These are phyloP conservation scores for Pythium inflatum DNA, from an alignment of 352 stramenopile species.

Conservation along the genomic window DNA sequence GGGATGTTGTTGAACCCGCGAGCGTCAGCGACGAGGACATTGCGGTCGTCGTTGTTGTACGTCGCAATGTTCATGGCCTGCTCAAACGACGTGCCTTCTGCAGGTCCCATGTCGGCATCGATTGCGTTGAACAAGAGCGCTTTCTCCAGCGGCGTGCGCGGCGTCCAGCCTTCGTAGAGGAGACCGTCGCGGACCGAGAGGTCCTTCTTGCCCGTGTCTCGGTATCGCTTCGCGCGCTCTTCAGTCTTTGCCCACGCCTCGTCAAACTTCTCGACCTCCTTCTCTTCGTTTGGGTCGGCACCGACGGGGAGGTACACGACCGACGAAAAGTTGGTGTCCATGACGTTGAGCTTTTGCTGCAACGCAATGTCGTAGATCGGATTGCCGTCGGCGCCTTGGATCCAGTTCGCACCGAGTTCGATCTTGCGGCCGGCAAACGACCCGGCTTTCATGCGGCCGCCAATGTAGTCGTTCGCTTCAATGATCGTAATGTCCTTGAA, in stretches of 20 bases:
- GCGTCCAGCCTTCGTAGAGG: slow-evolving; percentile 11
- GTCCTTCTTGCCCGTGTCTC: slow-evolving; percentile 14
- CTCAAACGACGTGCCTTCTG: slow-evolving; percentile 13
- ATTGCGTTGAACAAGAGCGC: slow-evolving; percentile 10
- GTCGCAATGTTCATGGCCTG: slow-evolving; percentile 11
- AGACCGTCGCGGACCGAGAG: neutral
- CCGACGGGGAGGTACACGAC: slow-evolving; percentile 2
- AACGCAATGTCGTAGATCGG: slow-evolving; percentile 13
- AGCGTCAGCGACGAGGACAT: slow-evolving; percentile 2
- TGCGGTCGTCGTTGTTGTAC: slow-evolving; percentile 10
- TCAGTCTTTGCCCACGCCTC: slow-evolving; percentile 3
- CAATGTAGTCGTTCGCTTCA: slow-evolving; percentile 23
- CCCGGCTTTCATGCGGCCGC: slow-evolving; percentile 12
- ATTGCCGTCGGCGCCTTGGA: slow-evolving; percentile 10
- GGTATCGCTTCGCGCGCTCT: slow-evolving; percentile 6
- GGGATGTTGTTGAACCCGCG: slow-evolving; percentile 10
- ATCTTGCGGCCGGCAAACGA: slow-evolving; percentile 9
- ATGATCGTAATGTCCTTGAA: slow-evolving; percentile 25
- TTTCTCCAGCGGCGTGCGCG: slow-evolving; percentile 12
- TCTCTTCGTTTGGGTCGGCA: slow-evolving; percentile 1
- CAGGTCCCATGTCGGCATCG: slow-evolving; percentile 2
- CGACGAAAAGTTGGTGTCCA: slow-evolving; percentile 19
- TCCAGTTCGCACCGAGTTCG: slow-evolving; percentile 18
- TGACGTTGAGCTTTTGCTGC: slow-evolving; percentile 1
- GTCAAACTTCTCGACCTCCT: slow-evolving; percentile 10